phyloP scores from a whole-genome alignment of 2,329 filamentous ascomycete species.

The Aspergillus candidus region DNA sequence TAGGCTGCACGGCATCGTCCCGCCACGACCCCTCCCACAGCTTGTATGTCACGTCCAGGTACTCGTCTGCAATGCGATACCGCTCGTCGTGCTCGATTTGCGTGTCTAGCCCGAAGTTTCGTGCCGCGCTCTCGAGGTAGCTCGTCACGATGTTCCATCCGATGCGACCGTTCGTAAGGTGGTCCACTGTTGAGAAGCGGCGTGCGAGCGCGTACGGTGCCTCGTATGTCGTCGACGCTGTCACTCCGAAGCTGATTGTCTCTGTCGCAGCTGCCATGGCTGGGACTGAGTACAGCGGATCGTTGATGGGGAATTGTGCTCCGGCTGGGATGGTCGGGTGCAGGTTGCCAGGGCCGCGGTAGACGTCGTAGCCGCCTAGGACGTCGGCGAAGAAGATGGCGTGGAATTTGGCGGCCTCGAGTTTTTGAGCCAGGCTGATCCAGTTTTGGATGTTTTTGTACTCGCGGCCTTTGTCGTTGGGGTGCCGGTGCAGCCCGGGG shows the following conservation, averaged over 20 bases:
- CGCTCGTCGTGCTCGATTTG: constrained; percentile 46
- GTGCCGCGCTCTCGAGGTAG: constrained; percentile 44
- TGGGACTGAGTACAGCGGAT: constrained; percentile 37
- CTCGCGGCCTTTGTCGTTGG: constrained; percentile 30
- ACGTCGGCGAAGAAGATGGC: constrained; percentile 49
- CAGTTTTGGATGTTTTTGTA: constrained; percentile 43
- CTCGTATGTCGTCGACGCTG: constrained; percentile 51
- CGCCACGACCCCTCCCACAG: constrained; percentile 51
- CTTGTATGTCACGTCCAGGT: constrained; percentile 42
- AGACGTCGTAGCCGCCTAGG: constrained; percentile 44
- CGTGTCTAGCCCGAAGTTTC: constrained; percentile 43
- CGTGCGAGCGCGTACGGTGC: constrained; percentile 50
- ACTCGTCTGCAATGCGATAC: constrained; percentile 46
- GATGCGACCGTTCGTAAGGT: constrained; percentile 46
- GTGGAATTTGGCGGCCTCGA: constrained; percentile 47
- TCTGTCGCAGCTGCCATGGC: constrained; percentile 45
- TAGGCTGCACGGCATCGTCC: constrained; percentile 30
- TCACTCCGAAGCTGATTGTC: constrained; percentile 47
- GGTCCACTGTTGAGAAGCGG: constrained; percentile 50
- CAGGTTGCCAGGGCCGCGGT: constrained; percentile 38
- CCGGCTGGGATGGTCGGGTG: constrained; percentile 34
- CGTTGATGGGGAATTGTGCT: constrained; percentile 42
- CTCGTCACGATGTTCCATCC: constrained; percentile 51
- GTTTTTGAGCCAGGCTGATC: constrained; percentile 43
- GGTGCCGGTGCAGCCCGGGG: constrained; percentile 37